These are phyloP conservation scores for Cytauxzoon felis DNA, from an alignment of 169 alveolate genomes.

Conservation along the genomic window DNA sequence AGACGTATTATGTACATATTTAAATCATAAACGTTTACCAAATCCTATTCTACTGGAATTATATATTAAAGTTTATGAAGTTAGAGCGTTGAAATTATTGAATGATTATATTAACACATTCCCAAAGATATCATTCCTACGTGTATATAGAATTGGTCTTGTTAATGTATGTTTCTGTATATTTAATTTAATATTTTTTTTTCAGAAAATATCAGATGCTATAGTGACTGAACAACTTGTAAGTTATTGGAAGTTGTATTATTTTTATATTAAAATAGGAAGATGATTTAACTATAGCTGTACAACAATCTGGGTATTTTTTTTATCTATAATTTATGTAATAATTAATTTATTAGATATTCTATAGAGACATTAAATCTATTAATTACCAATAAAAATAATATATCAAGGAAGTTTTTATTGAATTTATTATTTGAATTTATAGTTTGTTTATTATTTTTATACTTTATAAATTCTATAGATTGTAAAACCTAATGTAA, in stretches of 20 bases:
- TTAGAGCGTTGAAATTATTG: neutral
- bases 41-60: conserved; percentile 21
- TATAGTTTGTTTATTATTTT: too few species aligned
- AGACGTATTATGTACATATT: conserved; percentile 31
- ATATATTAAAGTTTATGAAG: conserved; percentile 6
- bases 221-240: too few species aligned
- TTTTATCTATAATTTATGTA: too few species aligned
- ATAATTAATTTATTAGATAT: too few species aligned
- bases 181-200: neutral
- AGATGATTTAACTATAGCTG: conserved; percentile 12
- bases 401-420: too few species aligned
- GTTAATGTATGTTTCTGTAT: neutral
- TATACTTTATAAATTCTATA: too few species aligned
- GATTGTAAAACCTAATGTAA: too few species aligned
- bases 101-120: neutral
- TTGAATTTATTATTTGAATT: too few species aligned
- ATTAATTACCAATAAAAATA: too few species aligned
- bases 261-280: neutral
- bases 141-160: neutral
- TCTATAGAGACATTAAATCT: too few species aligned
- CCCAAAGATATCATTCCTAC: conserved; percentile 10
- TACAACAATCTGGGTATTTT: conserved; percentile 16
- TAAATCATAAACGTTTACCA: conserved; percentile 30
- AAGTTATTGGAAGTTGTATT: too few species aligned
- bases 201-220: too few species aligned